Evolutionary conservation across 371 early-diverging fungal genomes (phyloP), one percentile per base, ranked within the genome.

Genomic region (Saksenaea vasiformis): DNA sequence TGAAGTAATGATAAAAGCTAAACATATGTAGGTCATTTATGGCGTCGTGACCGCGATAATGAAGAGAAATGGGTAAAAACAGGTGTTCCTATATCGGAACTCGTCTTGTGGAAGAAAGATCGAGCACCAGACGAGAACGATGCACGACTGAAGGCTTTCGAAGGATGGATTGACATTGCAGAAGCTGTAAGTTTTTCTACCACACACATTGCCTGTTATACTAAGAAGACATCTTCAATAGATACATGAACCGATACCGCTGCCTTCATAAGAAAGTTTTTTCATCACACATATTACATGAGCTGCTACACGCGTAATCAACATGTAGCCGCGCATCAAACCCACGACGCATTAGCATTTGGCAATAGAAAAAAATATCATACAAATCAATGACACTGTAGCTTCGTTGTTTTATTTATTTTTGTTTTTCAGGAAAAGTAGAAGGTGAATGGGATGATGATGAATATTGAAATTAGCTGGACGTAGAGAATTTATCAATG

Each of bases 401-500:
- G 13, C 26, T 56, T 56, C 13, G 9, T 35, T 56, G 17, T 47
- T 22, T 47, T 47, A 28, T 15, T 44, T 65, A 5, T 62, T 41
- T 41, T 39, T 38, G 14, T 43, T 24, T 38, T 47, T 55, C 34
- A 31, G 62, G 61, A 34, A 24, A 51, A 4, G 7, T 19, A 11
- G 24, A 19, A 17, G 59, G 66, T 15, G 35, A 54, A 43, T 47
- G 56, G 15, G 54, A 63, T 10, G 34, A 63, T 14, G 60, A 63
- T 14, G 60, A 66, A 62, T n/a, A 47, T 22, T 47, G 51, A 58
- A 22, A 36, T 58, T 58, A 53, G 19, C 53, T 26, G 53, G 36
- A n/a, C 19, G 65, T 61, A 7, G 72, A 72, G 17, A 58, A 70
- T 54, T 73, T 76, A 56, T 82, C 83, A 10, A 82, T 39, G 53